A percentile compares a stretch with the other conserved stretches of the same genome.
phyloP scores from a whole-genome alignment of 176 grass and related monocot genomes.

The Microstegium vimineum region DNA sequence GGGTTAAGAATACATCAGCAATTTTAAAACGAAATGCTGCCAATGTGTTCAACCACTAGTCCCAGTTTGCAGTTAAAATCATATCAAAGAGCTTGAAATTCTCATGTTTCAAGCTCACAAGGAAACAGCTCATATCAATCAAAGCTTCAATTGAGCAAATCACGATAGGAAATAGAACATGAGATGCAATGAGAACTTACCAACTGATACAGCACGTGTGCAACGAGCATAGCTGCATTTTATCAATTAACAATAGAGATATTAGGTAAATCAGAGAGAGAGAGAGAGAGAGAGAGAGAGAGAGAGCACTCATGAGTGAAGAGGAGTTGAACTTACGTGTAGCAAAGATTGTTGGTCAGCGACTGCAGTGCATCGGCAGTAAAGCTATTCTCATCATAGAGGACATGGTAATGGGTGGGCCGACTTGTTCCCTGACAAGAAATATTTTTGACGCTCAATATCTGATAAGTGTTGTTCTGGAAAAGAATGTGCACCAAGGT shows the following conservation, averaged over 20 bases:
- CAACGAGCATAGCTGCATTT: constrained; percentile 79
- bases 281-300: neutral
- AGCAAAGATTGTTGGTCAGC: constrained; percentile 88
- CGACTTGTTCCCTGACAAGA: constrained; percentile 68
- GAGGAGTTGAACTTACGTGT: constrained; percentile 51
- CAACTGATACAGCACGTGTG: constrained; percentile 69
- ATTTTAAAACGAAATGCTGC: neutral
- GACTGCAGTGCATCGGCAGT: constrained; percentile 62
- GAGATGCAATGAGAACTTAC: constrained; percentile 25
- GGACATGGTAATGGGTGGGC: constrained; percentile 74
- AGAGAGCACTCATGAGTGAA: neutral
- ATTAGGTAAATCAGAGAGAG: neutral
- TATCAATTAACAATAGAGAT: neutral
- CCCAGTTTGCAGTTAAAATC: neutral
- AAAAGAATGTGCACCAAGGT: neutral
- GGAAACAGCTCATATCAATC: neutral
- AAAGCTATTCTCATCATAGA: constrained; percentile 74
- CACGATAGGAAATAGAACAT: neutral
- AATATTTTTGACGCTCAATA: constrained; percentile 7
- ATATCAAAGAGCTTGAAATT: neutral
- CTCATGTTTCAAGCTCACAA: neutral
- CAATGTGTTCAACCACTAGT: neutral
- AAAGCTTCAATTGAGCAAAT: neutral
- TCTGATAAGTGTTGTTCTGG: neutral
- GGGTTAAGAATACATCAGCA: neutral